Evolutionary conservation across 2,329 filamentous ascomycete species (phyloP).

Genomic region (Clarireedia monteithiana): DNA sequence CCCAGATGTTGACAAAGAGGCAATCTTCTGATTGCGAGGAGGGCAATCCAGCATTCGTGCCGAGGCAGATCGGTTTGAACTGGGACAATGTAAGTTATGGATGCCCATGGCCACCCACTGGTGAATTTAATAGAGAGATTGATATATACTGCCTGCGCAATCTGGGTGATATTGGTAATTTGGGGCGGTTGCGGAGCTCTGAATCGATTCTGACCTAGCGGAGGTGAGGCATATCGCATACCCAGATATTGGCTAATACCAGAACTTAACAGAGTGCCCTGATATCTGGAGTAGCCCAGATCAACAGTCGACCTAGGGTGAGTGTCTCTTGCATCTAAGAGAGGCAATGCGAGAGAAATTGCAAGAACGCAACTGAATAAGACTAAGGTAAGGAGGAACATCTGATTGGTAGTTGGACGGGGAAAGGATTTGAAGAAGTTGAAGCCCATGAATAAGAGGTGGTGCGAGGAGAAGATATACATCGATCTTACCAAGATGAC

Average conservation of each 20-base stretch:
- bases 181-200: constrained; percentile 28
- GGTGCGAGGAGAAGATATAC: not conserved
- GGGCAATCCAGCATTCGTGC: not conserved
- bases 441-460: not conserved
- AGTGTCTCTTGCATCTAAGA: not conserved
- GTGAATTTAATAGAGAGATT: not conserved
- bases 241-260: constrained; percentile 65
- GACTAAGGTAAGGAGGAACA: not conserved
- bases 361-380: not conserved
- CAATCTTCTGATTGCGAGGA: constrained; percentile 29
- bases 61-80: constrained; percentile 10
- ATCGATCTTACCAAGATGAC: not conserved
- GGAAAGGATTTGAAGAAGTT: not conserved
- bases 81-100: not conserved
- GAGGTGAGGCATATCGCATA: constrained; percentile 63
- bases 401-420: not conserved
- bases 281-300: constrained; percentile 58
- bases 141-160: not conserved
- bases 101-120: not conserved
- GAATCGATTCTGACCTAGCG: constrained; percentile 58
- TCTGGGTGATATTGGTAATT: not conserved
- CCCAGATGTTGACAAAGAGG: constrained; percentile 39
- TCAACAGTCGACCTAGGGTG: constrained; percentile 34
- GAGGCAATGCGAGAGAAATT: not conserved
- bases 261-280: constrained; percentile 43